phyloP scores from a whole-genome alignment of 139 green algal species.

The Haematococcus lacustris region DNA sequence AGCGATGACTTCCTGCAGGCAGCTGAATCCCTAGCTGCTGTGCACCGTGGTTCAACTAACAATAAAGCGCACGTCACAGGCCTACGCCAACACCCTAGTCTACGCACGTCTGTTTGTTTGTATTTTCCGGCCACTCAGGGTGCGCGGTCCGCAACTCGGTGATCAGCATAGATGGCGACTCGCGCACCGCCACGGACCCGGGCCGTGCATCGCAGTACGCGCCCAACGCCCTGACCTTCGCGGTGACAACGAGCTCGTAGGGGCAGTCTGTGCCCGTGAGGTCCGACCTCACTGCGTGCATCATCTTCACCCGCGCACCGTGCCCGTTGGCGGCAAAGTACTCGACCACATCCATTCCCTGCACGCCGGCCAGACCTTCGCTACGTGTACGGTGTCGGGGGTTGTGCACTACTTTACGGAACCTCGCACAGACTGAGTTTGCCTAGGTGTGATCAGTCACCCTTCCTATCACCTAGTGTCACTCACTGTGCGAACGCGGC shows the following conservation, averaged over 20 bases:
- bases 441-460: neutral
- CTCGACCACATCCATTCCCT: conserved; percentile 45
- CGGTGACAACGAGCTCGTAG: conserved; percentile 40
- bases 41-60: neutral
- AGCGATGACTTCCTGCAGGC: conserved; percentile 10
- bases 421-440: neutral
- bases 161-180: neutral
- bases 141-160: neutral
- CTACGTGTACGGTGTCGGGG: neutral
- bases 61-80: neutral
- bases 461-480: neutral
- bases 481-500: conserved; percentile 17
- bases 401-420: neutral
- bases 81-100: neutral
- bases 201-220: too few relatives aligned
- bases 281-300: conserved; percentile 33
- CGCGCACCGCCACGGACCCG: neutral
- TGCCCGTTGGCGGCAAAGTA: conserved; percentile 46
- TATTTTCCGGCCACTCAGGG: neutral
- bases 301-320: conserved; percentile 41
- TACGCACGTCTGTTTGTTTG: neutral
- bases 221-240: conserved; percentile 15
- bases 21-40: neutral
- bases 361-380: neutral
- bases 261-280: conserved; percentile 27